These are phyloP conservation scores for Thalia dealbata DNA, from an alignment of 176 grass and related monocot species.

Conservation along the genomic window DNA sequence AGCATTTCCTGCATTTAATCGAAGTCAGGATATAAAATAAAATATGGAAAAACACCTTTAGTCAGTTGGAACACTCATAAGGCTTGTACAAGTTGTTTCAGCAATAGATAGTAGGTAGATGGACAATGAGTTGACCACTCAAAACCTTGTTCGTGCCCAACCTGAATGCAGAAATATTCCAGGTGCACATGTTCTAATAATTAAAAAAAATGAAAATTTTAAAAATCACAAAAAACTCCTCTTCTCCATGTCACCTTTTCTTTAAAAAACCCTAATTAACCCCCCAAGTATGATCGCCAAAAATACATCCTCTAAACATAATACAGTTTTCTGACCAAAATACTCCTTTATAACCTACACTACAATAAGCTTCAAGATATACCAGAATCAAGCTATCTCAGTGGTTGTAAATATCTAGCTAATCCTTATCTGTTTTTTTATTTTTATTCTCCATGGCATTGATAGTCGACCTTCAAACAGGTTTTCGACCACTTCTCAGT, in stretches of 20 bases:
- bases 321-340: neutral
- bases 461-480: neutral
- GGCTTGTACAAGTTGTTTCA: too few species aligned
- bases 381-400: neutral
- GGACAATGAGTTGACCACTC: too few species aligned
- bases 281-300: neutral
- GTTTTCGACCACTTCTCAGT: neutral
- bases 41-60: neutral
- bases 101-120: too few species aligned
- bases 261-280: too few species aligned
- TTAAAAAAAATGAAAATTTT: too few species aligned
- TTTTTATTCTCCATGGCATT: too few species aligned
- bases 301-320: neutral
- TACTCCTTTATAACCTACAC: neutral
- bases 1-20: conserved; percentile 31
- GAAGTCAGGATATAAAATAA: neutral
- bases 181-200: too few species aligned
- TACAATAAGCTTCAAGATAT: neutral
- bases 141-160: too few species aligned
- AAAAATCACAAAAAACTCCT: too few species aligned
- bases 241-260: too few species aligned
- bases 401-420: neutral
- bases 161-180: too few species aligned
- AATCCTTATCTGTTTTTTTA: neutral
- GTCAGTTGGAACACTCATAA: too few species aligned